Evolutionary conservation across 805 yeast species (phyloP), one percentile per base, ranked within the genome.

Genomic region (Blastobotrys americana): DNA sequence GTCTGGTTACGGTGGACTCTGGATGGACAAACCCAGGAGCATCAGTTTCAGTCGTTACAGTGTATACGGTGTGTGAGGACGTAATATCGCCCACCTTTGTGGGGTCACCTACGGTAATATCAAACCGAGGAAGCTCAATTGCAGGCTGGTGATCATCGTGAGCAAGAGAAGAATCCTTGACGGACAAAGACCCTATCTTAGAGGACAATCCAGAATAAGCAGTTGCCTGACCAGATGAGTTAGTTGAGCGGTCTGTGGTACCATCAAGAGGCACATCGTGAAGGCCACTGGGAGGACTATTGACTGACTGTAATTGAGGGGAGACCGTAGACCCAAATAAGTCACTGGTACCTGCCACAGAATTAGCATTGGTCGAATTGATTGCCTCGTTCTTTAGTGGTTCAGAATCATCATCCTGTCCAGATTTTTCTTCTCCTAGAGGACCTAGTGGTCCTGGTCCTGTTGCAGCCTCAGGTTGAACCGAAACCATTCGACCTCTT

Each of bases 41-140:
- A 41, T 71, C 68, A 5, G 85, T 73, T 41, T 64, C 72, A 13
- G 94, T 78, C 27, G 74, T 74, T 18, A 93, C 85, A 2, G 83
- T 76, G 63, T 90, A 93, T 4, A 84, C 95, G 2, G 90, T 84
- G 61, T 93, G 96, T 1, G 95, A 84, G 35, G 81, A 77, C 0
- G 97, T 80, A 37, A 89, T 65, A 52, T 93, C 98, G 2, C 96
- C 96, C 3, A 93, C 89, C 60, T 85, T 87, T 53, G 80, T 73
- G 0, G 97, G 97, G 61, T 89, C 96, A 2, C 90, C 90, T 9
- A 89, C 95, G 1, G 78, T 64, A 31, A 89, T 82, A 3, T 75
- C 78, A 48, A 84, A 72, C 21, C 46, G 31, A 8, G 31, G 31
- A 8, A 25, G 13, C 13, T 25, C 31, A 8, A 25, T 25, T 13